Percentiles rank a stretch among this genome's conserved stretches.
Conservation (phyloP, 495 filamentous ascomycete genomes). For the Penicillium pancosmium region DNA sequence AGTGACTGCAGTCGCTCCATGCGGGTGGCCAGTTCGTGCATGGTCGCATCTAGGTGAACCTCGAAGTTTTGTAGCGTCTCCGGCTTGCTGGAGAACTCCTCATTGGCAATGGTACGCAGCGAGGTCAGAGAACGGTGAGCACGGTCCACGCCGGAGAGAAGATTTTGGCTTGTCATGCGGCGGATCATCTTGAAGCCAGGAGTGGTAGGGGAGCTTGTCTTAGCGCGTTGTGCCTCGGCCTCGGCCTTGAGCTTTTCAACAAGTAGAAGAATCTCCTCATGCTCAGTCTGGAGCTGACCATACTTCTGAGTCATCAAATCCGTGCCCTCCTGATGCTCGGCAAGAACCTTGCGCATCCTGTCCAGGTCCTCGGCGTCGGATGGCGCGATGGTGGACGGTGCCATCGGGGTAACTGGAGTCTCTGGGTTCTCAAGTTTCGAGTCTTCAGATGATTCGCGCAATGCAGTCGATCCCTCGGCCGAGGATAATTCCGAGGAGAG, state of each 20-base stretch:
- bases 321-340: slow-evolving; percentile 77
- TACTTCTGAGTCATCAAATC: slow-evolving; percentile 74
- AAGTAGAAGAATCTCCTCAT: slow-evolving; percentile 77
- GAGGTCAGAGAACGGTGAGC: slow-evolving; percentile 91
- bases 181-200: slow-evolving; percentile 71
- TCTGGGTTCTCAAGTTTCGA: slow-evolving; percentile 30
- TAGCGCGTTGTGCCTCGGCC: slow-evolving; percentile 77
- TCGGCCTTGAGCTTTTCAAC: slow-evolving; percentile 89
- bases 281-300: slow-evolving; percentile 75
- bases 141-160: slow-evolving; percentile 80
- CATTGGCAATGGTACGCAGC: slow-evolving; percentile 80
- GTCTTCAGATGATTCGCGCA: slow-evolving; percentile 62
- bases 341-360: slow-evolving; percentile 64
- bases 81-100: slow-evolving; percentile 79
- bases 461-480: slow-evolving; percentile 78
- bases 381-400: slow-evolving; percentile 24
- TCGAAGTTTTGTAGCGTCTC: slow-evolving; percentile 93
- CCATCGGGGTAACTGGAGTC: slow-evolving; percentile 21
- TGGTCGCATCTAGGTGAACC: slow-evolving; percentile 83
- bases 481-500: slow-evolving; percentile 96
- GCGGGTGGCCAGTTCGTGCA: slow-evolving; percentile 86
- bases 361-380: slow-evolving; percentile 65
- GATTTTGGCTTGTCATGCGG: slow-evolving; percentile 90
- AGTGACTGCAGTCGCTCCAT: slow-evolving; percentile 88
- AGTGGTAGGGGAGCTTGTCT: slow-evolving; percentile 63